Percentiles rank a stretch among this genome's conserved stretches.
These are phyloP conservation scores for Trametes punicea DNA, from an alignment of 768 basidiomycete species.

Conservation along the genomic window DNA sequence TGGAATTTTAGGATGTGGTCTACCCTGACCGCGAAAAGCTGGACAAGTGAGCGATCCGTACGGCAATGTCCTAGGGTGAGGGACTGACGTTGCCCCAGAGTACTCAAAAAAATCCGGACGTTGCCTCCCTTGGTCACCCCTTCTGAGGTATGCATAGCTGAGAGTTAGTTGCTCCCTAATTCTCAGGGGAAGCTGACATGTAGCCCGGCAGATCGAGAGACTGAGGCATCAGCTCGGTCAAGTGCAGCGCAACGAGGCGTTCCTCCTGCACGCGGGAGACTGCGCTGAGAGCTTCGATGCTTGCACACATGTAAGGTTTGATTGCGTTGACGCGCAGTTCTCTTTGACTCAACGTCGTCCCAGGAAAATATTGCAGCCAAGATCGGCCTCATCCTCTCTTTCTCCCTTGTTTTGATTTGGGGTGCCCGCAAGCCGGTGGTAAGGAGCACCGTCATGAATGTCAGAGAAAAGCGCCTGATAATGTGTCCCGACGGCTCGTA, in stretches of 20 bases:
- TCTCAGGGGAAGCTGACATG: no score
- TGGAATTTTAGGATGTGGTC: slow-evolving; percentile 51
- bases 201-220: slow-evolving; percentile 68
- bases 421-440: slow-evolving; percentile 93
- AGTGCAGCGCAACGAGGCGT: slow-evolving; percentile 85
- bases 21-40: slow-evolving; percentile 68
- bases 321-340: background rate
- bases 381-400: slow-evolving; percentile 88
- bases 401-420: slow-evolving; percentile 94
- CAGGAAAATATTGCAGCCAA: slow-evolving; percentile 87
- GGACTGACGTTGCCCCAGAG: slow-evolving; percentile 40
- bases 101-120: slow-evolving; percentile 69
- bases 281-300: slow-evolving; percentile 96
- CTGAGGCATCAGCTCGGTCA: slow-evolving; percentile 74
- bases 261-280: slow-evolving; percentile 95
- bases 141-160: slow-evolving; percentile 63
- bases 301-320: slow-evolving; percentile 60
- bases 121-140: slow-evolving; percentile 92
- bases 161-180: no score
- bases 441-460: slow-evolving; percentile 26
- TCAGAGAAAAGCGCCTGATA: background rate
- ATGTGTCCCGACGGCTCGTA: slow-evolving; percentile 26
- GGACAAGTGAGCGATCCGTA: slow-evolving; percentile 38
- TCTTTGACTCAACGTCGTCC: background rate
- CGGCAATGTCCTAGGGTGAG: background rate